Base-by-base conservation (phyloP, 495 filamentous ascomycete species). In the Penicillium coffeae region DNA sequence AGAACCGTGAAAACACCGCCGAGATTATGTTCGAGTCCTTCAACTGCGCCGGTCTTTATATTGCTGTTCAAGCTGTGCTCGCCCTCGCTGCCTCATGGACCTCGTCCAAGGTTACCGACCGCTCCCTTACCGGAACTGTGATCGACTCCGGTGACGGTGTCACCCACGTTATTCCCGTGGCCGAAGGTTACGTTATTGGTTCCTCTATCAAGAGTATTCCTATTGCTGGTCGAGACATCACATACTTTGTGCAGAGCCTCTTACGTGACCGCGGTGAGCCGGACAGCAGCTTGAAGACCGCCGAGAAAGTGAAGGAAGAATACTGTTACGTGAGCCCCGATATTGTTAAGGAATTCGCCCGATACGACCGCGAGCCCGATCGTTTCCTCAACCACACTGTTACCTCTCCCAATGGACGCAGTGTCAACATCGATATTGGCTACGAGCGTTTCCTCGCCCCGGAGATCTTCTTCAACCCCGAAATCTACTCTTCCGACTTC, bases 21-120 rank as follows among this genome's bases (percentile, higher is more conserved):
- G 93, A 98, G 67, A 97, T 98, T 70, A 96, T 98, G 86, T 98
- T 98, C 73, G 93, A 98, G 63, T 95, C 92, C 14, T 98, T 97
- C 77, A 98, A 98, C 69, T 97, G 93, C 71, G 91, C 93, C 47
- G 93, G 93, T 68, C 85, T 98, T 33, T 98, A 98, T 71, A 98
- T 98, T 59, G 93, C 94, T 35, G 93, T 98, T 8, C 93, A 98
- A 72, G 93, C 93, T 12, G 93, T 98, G 16, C 84, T 98, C 42
- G 93, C 93, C 12, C 82, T 98, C 27, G 93, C 93, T 25, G 93
- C 93, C 6, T 96, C 92, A 13, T 98, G 94, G 93, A 97, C 94
- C 18, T 95, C 89, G 34, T 92, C 90, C 19, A 98, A 96, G 78
- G 92, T 96, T 12, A 88, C 89, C 14, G 93, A 98, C 59, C 84